Evolutionary conservation across 1,139 yeast genomes (phyloP), one percentile per base, ranked within the genome.

Genomic region (Suhomyces bokatorum): DNA sequence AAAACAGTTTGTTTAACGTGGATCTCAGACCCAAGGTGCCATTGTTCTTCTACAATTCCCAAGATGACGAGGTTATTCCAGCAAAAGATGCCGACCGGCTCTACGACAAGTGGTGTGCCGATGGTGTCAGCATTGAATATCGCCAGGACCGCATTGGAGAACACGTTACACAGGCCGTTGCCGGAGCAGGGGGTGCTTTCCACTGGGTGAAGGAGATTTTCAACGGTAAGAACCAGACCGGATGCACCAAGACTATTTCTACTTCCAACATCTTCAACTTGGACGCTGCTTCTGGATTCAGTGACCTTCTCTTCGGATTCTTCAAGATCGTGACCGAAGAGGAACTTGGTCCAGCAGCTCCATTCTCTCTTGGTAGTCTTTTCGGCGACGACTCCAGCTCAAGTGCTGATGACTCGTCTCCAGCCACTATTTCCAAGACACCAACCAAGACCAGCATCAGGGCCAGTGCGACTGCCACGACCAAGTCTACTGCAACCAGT

Each of bases 31-130:
- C 74, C 3, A 47, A 62, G 29, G 58, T 67, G 12, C 74, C 73
- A 1, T 39, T 69, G 4, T 68, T 69, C 40, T 55, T 68, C 8
- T 68, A 60, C 53, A 73, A 69, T 42, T 71, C 70, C 1, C 38
- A 49, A 17, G 41, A 57, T 4, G 75, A 69, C 49, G 50, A 50
- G 8, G 56, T 70, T 38, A 64, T 66, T 32, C 73, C 73, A 5
- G 58, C 53, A 37, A 43, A 41, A 2, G 59, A 57, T 34, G 53
- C 66, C 3, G 53, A 53, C 28, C 54, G 62, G 42, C 62, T 58
- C 2, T 69, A 60, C 46, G 53, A 64, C 3, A 50, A 46, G 17
- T 70, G 71, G 69, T 69, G 74, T 52, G 22, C n/a, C n/a, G 28
- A 24, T 3, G 41, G 41, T 15, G 32, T 38, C 16, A 27, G 28